phyloP scores from a whole-genome alignment of 2,329 filamentous ascomycete species.

The Metarhizium album region DNA sequence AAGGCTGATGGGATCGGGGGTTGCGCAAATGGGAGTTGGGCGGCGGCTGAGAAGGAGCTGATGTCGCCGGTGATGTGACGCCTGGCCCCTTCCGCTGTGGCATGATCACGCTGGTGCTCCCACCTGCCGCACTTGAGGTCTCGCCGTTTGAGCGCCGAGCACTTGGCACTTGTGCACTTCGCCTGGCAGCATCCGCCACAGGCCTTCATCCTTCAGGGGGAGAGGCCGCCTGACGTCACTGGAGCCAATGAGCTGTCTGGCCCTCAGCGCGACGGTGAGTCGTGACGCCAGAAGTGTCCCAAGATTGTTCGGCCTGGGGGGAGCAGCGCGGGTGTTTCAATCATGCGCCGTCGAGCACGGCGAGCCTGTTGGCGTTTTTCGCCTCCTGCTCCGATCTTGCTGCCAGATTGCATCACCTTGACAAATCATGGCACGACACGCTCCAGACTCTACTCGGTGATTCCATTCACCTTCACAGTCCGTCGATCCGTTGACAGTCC shows the following conservation, averaged over 20 bases:
- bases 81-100: too few species aligned
- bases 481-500: too few species aligned
- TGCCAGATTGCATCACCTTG: too few species aligned
- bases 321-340: neutral
- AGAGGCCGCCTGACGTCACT: constrained; percentile 10
- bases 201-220: neutral
- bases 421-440: too few species aligned
- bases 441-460: too few species aligned
- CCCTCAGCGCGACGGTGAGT: neutral
- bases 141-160: too few species aligned
- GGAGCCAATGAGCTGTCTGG: constrained; percentile 5
- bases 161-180: too few species aligned
- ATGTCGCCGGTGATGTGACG: neutral
- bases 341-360: neutral
- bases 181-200: too few species aligned
- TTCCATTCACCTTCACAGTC: too few species aligned
- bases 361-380: too few species aligned
- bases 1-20: neutral
- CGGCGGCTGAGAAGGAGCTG: neutral
- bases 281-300: neutral
- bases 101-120: neutral
- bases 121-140: too few species aligned
- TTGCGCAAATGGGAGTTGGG: neutral
- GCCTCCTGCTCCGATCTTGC: too few species aligned
- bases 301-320: neutral